Conservation (phyloP, 305 asterid species). For the Fraxinus floribunda region DNA sequence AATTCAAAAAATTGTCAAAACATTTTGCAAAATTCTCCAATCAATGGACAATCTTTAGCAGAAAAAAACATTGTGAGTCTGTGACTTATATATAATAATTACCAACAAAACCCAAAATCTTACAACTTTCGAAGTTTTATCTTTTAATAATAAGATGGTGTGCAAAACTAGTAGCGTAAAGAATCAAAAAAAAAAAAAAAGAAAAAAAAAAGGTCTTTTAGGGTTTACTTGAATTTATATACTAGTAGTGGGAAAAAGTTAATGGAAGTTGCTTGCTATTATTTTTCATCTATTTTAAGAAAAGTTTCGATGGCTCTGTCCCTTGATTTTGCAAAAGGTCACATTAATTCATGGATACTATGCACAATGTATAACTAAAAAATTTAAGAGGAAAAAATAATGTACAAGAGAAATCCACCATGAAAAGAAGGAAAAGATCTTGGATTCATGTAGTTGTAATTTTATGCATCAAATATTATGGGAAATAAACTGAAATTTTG, state of each 20-base stretch:
- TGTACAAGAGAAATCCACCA: too few species aligned
- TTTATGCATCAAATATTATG: not conserved
- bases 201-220: not conserved
- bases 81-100: too few species aligned
- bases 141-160: not conserved
- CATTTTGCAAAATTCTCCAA: not conserved
- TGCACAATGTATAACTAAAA: too few species aligned
- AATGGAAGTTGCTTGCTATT: constrained; percentile 7
- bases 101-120: not conserved
- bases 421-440: not conserved
- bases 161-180: constrained; percentile 10
- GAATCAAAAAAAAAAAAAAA: not conserved
- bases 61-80: too few species aligned
- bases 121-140: not conserved
- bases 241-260: not conserved
- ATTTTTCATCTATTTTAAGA: constrained; percentile 11
- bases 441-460: not conserved
- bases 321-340: constrained; percentile 34
- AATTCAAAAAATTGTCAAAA: not conserved
- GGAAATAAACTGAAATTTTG: not conserved
- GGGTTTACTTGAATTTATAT: constrained; percentile 18
- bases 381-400: too few species aligned
- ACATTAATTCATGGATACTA: not conserved
- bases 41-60: too few species aligned
- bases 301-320: not conserved